phyloP scores from a whole-genome alignment of 768 basidiomycete genomes.

The Strobilomyces confusus region DNA sequence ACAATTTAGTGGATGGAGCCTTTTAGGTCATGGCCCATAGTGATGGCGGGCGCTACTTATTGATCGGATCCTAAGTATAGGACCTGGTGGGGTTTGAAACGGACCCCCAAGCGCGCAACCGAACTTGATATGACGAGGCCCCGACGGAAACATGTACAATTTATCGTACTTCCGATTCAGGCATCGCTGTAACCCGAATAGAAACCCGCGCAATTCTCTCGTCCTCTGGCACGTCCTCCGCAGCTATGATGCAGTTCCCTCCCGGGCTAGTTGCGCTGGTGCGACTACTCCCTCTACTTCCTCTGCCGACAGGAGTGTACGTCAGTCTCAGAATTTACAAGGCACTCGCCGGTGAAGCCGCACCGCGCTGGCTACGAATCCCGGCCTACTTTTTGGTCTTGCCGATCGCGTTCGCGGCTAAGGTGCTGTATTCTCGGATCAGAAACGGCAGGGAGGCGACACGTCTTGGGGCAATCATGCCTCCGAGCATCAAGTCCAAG shows the following conservation, averaged over 20 bases:
- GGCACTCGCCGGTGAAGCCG: background rate
- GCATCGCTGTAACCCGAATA: too few species aligned
- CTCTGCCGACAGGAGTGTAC: slow-evolving; percentile 17
- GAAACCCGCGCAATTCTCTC: too few species aligned
- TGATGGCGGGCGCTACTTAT: too few species aligned
- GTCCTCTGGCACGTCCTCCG: too few species aligned
- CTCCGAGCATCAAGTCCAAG: background rate
- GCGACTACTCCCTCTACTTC: slow-evolving; percentile 28
- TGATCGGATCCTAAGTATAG: too few species aligned
- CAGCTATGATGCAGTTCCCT: slow-evolving; percentile 18
- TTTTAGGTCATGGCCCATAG: too few species aligned
- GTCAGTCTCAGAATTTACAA: slow-evolving; percentile 11
- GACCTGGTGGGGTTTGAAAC: too few species aligned
- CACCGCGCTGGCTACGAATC: slow-evolving; percentile 12
- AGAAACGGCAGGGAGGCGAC: slow-evolving; percentile 26
- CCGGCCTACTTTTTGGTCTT: slow-evolving; percentile 25
- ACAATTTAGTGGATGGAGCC: too few species aligned
- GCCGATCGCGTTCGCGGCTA: slow-evolving; percentile 16
- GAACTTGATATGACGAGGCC: too few species aligned
- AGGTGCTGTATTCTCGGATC: slow-evolving; percentile 41
- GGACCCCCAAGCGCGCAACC: too few species aligned
- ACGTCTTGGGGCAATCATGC: background rate
- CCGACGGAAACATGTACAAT: too few species aligned
- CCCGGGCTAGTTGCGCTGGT: slow-evolving; percentile 33
- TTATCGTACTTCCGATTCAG: too few species aligned